Base-by-base conservation (phyloP, 164 flowering plant genomes). In the Warburgia ugandensis region DNA sequence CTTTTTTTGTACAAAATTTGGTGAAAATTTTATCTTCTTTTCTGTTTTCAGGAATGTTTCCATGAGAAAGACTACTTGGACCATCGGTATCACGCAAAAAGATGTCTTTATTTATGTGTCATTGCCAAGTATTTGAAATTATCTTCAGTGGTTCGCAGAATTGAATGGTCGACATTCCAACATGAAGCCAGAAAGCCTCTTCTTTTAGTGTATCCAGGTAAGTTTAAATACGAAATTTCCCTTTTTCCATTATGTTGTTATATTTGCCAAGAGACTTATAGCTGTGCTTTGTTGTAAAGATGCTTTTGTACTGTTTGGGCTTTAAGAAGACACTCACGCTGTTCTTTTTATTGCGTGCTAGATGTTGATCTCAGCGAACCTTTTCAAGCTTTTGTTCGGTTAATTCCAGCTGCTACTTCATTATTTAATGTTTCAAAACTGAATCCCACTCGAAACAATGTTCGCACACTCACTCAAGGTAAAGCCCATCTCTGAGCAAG, bases 181-280 rank as follows among this genome's bases (percentile, higher is more conserved):
- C 82, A 88, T 45, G 99, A 92, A 71, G 97, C 83, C 2, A 79
- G 99, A 22, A 92, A 92, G 52, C 99, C 97, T 50, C 58, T 86
- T 30, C 60, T 88, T 57, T 42, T 79, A 37, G 75, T 81, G 23
- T 67, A 73, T 68, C 82, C 96, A 71, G 96, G 98, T 85, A 21
- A 26, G 65, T 43, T 36, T 5, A 16, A 5, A 10, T 9, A 26
- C 29, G 17, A 10, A 6, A 6, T 10, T 27, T 46, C 9, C 16
- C 7, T 46, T 14, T 20, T 13, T 46, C 6, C n/a, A 8, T 21
- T 22, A 12, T 25, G 6, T 6, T 10, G 25, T 45, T 25, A 22
- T 14, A 19, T 45, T 5, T 12, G 5, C 17, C 2, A 13, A 21
- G 19, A 38, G 42, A 1, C 9, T 37, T 37, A 1, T 13, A 14